Percentiles rank a stretch among this genome's conserved stretches.
Evolutionary conservation across 2,329 filamentous ascomycete species (phyloP).

Genomic region (Helotiales sp.): DNA sequence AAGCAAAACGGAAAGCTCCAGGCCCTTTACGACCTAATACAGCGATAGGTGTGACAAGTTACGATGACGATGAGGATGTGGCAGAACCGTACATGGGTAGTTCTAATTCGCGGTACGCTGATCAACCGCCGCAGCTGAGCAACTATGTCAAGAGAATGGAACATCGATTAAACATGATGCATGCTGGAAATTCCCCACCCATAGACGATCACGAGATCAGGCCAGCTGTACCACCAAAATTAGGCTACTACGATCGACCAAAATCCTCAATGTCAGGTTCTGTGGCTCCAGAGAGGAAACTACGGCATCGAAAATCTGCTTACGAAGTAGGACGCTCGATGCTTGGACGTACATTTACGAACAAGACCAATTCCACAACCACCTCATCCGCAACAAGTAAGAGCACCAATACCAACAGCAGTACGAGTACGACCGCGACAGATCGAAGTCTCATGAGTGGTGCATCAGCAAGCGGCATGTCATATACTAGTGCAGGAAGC

Average conservation of each 20-base stretch:
- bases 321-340: constrained; percentile 72
- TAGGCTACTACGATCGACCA: constrained; percentile 49
- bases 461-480: constrained; percentile 84
- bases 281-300: constrained; percentile 42
- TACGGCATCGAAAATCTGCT: constrained; percentile 70
- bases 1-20: constrained; percentile 34
- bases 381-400: constrained; percentile 72
- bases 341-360: constrained; percentile 80
- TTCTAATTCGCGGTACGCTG: constrained; percentile 37
- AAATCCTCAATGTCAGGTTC: constrained; percentile 57
- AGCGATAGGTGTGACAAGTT: constrained; percentile 66
- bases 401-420: constrained; percentile 64
- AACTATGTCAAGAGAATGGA: constrained; percentile 95
- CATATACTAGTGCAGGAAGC: constrained; percentile 92
- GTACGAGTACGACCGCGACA: constrained; percentile 73
- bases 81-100: constrained; percentile 20
- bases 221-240: constrained; percentile 47
- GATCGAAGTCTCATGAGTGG: constrained; percentile 92
- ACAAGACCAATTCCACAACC: constrained; percentile 81
- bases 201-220: constrained; percentile 21
- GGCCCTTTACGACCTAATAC: constrained; percentile 61
- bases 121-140: constrained; percentile 67
- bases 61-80: constrained; percentile 57
- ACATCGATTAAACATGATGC: constrained; percentile 56
- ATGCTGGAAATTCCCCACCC: constrained; percentile 23